These are phyloP conservation scores for Beauveria medogensis DNA, from an alignment of 2,329 filamentous ascomycete genomes.

Conservation along the genomic window DNA sequence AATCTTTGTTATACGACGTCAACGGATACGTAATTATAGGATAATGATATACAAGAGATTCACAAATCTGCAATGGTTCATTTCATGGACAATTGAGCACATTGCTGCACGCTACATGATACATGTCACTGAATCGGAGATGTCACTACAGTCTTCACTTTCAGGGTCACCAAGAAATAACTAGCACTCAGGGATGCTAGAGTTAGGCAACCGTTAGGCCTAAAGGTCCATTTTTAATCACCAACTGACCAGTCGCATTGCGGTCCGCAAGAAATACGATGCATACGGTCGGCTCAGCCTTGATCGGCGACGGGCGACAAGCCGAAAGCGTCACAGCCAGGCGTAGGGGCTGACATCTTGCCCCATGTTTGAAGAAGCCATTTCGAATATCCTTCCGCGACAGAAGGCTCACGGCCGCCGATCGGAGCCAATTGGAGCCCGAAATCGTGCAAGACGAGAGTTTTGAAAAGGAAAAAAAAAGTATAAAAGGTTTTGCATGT, in stretches of 20 bases:
- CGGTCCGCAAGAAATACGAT: constrained; percentile 6
- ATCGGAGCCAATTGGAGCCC: not conserved
- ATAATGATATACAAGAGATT: not conserved
- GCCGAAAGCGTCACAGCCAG: not conserved
- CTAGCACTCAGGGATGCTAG: not conserved
- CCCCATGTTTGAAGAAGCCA: not conserved
- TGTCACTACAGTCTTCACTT: not conserved
- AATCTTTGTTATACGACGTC: not conserved
- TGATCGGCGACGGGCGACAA: not conserved
- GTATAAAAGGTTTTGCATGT: not conserved
- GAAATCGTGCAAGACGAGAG: not conserved
- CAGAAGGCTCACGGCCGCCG: not conserved
- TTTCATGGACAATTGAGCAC: not conserved
- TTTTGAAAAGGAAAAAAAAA: not conserved
- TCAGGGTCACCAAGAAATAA: not conserved
- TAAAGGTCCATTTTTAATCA: not conserved
- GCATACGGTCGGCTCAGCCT: constrained; percentile 6
- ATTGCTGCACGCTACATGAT: not conserved
- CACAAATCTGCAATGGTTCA: not conserved
- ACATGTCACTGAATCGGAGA: not conserved
- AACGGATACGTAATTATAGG: not conserved
- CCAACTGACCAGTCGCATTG: not conserved
- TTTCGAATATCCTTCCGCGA: not conserved
- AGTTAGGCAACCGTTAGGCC: not conserved
- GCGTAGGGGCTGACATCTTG: not conserved